These are phyloP conservation scores for Plantago elongata DNA, from an alignment of 257 asterid species.

Conservation along the genomic window DNA sequence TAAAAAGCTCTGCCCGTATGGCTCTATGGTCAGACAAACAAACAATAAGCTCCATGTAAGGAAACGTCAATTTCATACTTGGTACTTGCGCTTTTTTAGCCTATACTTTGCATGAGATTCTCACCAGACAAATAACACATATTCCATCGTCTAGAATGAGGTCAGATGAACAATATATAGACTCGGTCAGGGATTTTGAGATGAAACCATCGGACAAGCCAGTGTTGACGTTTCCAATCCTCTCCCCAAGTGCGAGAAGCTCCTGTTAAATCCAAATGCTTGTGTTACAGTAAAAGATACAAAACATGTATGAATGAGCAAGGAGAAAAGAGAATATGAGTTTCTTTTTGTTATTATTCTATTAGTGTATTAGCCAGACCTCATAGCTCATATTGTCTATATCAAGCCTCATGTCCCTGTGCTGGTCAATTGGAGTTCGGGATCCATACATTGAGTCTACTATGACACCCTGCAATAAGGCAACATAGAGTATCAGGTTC, in stretches of 20 bases:
- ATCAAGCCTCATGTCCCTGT: slow-evolving; percentile 77
- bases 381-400: slow-evolving; percentile 78
- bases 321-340: not conserved
- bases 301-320: not conserved
- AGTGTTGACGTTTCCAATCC: slow-evolving; percentile 74
- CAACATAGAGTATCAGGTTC: slow-evolving; percentile 1
- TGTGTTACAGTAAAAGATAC: slow-evolving; percentile 1
- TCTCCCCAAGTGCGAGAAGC: slow-evolving; percentile 78
- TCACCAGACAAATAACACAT: slow-evolving; percentile 79
- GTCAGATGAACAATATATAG: slow-evolving; percentile 49
- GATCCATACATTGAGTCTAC: slow-evolving; percentile 45
- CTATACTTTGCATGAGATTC: slow-evolving; percentile 15
- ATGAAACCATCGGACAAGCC: slow-evolving; percentile 59
- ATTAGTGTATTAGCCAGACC: slow-evolving; percentile 30
- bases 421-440: slow-evolving; percentile 54
- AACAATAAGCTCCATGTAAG: not conserved
- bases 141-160: slow-evolving; percentile 43
- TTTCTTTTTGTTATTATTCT: no score
- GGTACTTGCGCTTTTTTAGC: not conserved
- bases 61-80: not conserved
- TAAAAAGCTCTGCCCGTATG: not conserved
- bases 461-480: slow-evolving; percentile 43
- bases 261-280: slow-evolving; percentile 40
- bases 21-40: not conserved
- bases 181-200: slow-evolving; percentile 47